Percentiles rank a stretch among this genome's conserved stretches.
These are phyloP conservation scores for Sporothrix inflata DNA, from an alignment of 2,329 filamentous ascomycete species.

Conservation along the genomic window DNA sequence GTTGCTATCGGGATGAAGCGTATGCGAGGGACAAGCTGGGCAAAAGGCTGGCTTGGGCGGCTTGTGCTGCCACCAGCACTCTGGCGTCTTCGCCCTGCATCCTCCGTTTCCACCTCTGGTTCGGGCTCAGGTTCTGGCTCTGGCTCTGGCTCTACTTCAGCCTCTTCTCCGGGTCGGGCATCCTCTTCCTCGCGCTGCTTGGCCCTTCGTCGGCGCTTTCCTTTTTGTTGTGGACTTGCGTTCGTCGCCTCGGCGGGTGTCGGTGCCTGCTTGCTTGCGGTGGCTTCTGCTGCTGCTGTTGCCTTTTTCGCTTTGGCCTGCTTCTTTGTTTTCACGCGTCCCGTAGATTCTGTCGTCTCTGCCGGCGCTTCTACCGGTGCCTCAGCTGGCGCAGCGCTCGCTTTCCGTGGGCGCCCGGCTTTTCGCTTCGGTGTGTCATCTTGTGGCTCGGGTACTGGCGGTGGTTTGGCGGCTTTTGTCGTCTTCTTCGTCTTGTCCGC, in stretches of 20 bases:
- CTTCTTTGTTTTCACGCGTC: not conserved
- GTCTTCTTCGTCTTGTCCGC: not conserved
- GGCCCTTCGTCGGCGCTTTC: not conserved
- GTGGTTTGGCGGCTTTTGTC: not conserved
- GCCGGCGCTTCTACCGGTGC: not conserved
- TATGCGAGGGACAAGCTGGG: slow-evolving; percentile 55
- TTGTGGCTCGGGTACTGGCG: not conserved
- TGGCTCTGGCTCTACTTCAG: not conserved
- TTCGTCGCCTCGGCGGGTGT: not conserved
- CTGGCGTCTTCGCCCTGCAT: not conserved
- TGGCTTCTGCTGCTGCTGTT: not conserved
- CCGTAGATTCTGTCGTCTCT: not conserved
- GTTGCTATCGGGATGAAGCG: slow-evolving; percentile 62
- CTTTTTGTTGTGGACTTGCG: not conserved
- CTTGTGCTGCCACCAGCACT: not conserved
- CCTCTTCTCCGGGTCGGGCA: not conserved
- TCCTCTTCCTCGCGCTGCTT: not conserved
- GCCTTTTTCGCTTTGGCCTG: not conserved
- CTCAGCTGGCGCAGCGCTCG: not conserved
- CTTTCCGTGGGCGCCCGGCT: slow-evolving; percentile 14
- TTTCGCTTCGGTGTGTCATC: not conserved
- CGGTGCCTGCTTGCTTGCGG: too few relatives aligned
- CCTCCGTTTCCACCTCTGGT: not conserved
- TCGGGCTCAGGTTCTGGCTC: not conserved
- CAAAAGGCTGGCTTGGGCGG: slow-evolving; percentile 42